phyloP scores from a whole-genome alignment of 331 rosid genomes.

The Acacia pycnantha region DNA sequence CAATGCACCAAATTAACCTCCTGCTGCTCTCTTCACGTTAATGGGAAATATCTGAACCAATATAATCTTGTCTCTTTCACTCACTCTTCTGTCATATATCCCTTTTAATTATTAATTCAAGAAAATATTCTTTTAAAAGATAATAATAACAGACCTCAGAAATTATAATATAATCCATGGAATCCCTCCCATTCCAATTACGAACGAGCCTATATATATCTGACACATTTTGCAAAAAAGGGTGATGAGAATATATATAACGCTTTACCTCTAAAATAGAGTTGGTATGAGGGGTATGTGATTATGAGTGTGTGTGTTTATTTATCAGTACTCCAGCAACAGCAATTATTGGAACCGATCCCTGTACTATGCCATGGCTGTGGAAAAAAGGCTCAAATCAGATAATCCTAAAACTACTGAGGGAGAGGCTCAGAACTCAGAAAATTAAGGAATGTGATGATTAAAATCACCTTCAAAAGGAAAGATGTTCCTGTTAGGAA shows the following conservation, averaged over 20 bases:
- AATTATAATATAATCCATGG: conserved; percentile 58
- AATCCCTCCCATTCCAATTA: conserved; percentile 56
- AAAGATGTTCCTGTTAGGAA: conserved; percentile 47
- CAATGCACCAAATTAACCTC: conserved; percentile 56
- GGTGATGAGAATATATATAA: too few relatives aligned
- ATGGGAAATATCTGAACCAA: conserved; percentile 48
- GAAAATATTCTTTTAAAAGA: too few relatives aligned
- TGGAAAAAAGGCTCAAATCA: neutral
- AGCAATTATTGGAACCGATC: conserved; percentile 37
- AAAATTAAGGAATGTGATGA: neutral
- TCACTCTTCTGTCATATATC: neutral
- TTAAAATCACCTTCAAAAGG: conserved; percentile 34
- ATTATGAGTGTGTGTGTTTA: too few relatives aligned
- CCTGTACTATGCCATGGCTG: conserved; percentile 32
- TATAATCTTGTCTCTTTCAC: neutral
- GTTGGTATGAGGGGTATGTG: neutral
- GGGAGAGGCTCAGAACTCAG: neutral
- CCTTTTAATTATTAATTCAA: neutral
- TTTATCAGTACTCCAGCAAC: conserved; percentile 43
- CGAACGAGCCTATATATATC: conserved; percentile 50
- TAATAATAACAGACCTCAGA: conserved; percentile 40
- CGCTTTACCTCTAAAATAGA: neutral
- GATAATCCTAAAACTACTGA: neutral
- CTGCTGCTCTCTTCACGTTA: conserved; percentile 48
- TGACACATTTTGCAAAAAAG: conserved; percentile 12